Conservation (phyloP, 208 protist genomes). For the Crithidia bombi region DNA sequence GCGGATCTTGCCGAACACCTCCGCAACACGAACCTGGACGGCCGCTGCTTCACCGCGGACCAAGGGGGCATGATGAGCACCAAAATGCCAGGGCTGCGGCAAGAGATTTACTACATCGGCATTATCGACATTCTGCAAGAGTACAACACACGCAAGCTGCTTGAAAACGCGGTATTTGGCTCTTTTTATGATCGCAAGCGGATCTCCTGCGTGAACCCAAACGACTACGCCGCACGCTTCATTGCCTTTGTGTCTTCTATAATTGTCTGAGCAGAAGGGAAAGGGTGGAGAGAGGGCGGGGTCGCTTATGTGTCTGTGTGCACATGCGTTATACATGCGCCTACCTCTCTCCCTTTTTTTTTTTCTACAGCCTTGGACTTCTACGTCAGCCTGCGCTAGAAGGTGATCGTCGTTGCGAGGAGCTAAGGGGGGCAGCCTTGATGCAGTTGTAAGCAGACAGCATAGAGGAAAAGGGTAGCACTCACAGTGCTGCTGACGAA, state of each 20-base stretch:
- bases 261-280: conserved; percentile 62
- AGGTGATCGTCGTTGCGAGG: too few species aligned
- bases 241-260: conserved; percentile 90
- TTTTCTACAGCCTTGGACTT: too few species aligned
- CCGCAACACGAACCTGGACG: conserved; percentile 40
- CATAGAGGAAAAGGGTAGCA: too few species aligned
- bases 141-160: conserved; percentile 82
- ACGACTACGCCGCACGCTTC: conserved; percentile 88
- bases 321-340: too few species aligned
- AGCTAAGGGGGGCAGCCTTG: too few species aligned
- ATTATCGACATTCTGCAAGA: conserved; percentile 95
- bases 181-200: conserved; percentile 64
- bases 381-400: too few species aligned
- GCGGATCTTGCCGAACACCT: background rate
- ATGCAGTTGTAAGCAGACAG: too few species aligned
- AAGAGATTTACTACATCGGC: conserved; percentile 93
- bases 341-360: background rate
- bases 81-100: conserved; percentile 52
- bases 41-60: conserved; percentile 78
- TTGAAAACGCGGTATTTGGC: conserved; percentile 77
- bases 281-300: background rate
- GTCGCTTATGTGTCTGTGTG: background rate
- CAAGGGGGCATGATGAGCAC: conserved; percentile 85
- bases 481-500: too few species aligned
- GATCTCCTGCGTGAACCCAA: conserved; percentile 88